A percentile compares a stretch with the other conserved stretches of the same genome.
Conservation (phyloP, 768 basidiomycete species). For the Boletus rubroflammeus region DNA sequence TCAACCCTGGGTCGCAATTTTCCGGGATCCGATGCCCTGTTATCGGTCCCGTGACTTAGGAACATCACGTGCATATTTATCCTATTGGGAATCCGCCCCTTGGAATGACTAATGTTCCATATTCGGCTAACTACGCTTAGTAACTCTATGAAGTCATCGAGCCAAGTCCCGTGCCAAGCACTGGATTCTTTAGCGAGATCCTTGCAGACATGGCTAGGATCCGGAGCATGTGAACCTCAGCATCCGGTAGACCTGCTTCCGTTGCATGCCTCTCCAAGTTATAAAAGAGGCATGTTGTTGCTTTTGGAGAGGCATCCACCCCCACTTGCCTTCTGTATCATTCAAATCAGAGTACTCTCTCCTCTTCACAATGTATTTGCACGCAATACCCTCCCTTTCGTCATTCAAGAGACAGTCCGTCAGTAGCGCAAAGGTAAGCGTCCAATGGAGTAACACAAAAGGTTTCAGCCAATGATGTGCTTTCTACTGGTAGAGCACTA, state of each 20-base stretch:
- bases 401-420: slow-evolving; percentile 14
- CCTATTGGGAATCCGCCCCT: too few species aligned
- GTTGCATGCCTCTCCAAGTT: not conserved
- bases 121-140: too few species aligned
- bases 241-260: not conserved
- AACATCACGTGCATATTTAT: too few species aligned
- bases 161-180: not conserved
- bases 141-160: too few species aligned
- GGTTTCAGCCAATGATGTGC: not conserved
- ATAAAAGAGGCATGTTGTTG: slow-evolving; percentile 16
- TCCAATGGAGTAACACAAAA: not conserved
- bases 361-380: not conserved
- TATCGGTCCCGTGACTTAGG: too few species aligned
- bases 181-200: slow-evolving; percentile 8
- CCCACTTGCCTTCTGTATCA: not conserved
- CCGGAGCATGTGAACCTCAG: slow-evolving; percentile 12
- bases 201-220: slow-evolving; percentile 8
- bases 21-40: too few species aligned
- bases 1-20: too few species aligned
- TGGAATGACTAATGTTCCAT: too few species aligned
- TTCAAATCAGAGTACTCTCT: not conserved
- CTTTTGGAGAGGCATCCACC: not conserved
- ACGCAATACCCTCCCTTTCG: slow-evolving; percentile 16
- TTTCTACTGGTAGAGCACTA: slow-evolving; percentile 13
- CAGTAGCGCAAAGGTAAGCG: slow-evolving; percentile 18